phyloP scores from a whole-genome alignment of 2,329 filamentous ascomycete species.

The Rhynchosporium secalis region DNA sequence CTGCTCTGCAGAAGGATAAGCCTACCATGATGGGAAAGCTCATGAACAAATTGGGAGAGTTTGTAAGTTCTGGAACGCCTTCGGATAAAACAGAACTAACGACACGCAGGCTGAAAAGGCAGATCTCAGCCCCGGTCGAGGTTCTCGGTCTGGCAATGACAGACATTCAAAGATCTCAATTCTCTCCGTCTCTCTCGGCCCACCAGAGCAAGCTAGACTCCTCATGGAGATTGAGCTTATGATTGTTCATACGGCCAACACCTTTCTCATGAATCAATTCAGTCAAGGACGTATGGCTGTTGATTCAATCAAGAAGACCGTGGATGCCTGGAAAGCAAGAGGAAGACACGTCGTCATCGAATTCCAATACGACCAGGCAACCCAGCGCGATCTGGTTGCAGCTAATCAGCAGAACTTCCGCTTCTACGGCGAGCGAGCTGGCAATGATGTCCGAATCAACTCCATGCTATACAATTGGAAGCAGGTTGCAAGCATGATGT shows the following conservation, averaged over 20 bases:
- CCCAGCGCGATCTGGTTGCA: constrained; percentile 49
- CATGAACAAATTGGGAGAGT: constrained; percentile 36
- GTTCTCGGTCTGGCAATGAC: constrained; percentile 15
- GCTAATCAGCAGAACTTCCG: constrained; percentile 47
- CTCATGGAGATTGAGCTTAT: constrained; percentile 40
- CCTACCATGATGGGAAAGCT: constrained; percentile 35
- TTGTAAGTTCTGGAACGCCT: constrained; percentile 30
- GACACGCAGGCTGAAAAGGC: constrained; percentile 37
- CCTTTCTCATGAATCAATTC: constrained; percentile 40
- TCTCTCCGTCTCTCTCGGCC: constrained; percentile 33
- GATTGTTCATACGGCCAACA: constrained; percentile 37
- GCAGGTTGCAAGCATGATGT: constrained; percentile 47
- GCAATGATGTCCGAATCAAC: constrained; percentile 42
- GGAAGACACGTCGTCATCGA: constrained; percentile 50
- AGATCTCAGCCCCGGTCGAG: constrained; percentile 29
- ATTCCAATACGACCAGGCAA: constrained; percentile 53
- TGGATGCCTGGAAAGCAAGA: constrained; percentile 45
- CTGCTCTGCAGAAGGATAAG: constrained; percentile 26
- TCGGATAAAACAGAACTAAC: background rate
- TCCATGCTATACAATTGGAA: constrained; percentile 51
- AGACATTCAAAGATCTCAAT: constrained; percentile 25
- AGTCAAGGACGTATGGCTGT: constrained; percentile 36
- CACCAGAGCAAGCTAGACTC: constrained; percentile 36
- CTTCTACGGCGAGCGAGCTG: constrained; percentile 47
- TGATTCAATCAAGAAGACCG: constrained; percentile 37